Conservation (phyloP, 169 alveolate genomes). For the Eimeria necatrix region DNA sequence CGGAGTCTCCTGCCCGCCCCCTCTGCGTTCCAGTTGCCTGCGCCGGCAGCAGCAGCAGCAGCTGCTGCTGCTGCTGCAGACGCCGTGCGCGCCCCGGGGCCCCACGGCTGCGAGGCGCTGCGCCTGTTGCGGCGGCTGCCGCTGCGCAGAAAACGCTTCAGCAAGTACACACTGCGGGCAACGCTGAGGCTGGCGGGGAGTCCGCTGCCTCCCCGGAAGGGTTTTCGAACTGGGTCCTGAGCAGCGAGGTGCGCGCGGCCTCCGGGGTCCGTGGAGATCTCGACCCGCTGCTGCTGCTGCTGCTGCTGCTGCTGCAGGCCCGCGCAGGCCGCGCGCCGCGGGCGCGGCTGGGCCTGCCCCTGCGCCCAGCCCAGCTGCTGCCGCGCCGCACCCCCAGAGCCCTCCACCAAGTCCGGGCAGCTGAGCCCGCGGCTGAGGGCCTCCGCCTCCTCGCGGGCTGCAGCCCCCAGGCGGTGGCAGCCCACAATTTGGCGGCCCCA, state of each 20-base stretch:
- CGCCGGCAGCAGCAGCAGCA: neutral
- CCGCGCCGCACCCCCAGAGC: neutral
- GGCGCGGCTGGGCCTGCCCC: neutral
- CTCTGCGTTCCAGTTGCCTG: neutral
- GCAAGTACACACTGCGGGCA: constrained; percentile 22
- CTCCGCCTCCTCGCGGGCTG: neutral
- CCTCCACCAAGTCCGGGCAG: neutral
- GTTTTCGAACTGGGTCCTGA: too few relatives aligned
- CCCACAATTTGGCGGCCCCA: neutral
- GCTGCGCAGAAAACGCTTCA: constrained; percentile 20
- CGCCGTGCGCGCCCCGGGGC: neutral
- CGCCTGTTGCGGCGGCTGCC: constrained; percentile 25
- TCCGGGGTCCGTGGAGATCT: neutral
- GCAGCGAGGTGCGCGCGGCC: too few relatives aligned
- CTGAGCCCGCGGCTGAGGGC: neutral
- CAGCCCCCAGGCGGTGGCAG: neutral
- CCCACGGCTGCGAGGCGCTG: constrained; percentile 54
- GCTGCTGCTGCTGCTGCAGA: constrained; percentile 51
- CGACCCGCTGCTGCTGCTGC: neutral
- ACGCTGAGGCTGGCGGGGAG: neutral
- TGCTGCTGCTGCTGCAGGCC: neutral
- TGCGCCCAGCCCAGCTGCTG: constrained; percentile 13
- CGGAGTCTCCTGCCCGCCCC: neutral
- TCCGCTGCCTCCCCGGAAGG: neutral
- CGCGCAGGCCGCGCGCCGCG: too few relatives aligned